Evolutionary conservation across 1,284 basidiomycete species (phyloP).

Genomic region (Schizophyllum amplum): DNA sequence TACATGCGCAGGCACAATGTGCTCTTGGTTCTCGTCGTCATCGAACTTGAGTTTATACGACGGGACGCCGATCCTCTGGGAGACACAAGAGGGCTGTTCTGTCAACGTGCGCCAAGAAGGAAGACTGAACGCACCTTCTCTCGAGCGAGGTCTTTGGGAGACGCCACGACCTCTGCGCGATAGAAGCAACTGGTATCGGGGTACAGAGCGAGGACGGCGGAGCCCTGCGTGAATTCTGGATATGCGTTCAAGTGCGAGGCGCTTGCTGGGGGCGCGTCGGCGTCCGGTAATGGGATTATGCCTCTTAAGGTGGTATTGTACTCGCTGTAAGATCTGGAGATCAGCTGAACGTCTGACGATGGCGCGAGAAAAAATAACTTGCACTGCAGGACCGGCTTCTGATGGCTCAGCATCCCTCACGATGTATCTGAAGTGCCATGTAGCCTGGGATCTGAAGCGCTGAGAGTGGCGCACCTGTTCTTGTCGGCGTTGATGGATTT

Average conservation of each 20-base stretch:
- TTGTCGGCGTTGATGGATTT: constrained; percentile 63
- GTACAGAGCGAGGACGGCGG: constrained; percentile 73
- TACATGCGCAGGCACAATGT: constrained; percentile 59
- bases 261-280: constrained; percentile 43
- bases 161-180: constrained; percentile 67
- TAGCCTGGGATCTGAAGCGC: constrained; percentile 3
- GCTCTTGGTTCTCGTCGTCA: constrained; percentile 75
- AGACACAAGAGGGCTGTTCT: constrained; percentile 10
- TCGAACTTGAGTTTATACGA: constrained; percentile 74
- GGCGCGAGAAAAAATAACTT: constrained; percentile 18
- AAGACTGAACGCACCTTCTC: constrained; percentile 37
- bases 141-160: constrained; percentile 46
- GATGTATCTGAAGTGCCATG: constrained; percentile 49
- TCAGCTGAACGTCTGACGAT: constrained; percentile 6
- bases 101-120: constrained; percentile 7
- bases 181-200: constrained; percentile 85
- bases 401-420: constrained; percentile 76
- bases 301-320: constrained; percentile 62
- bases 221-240: constrained; percentile 60
- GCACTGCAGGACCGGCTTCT: constrained; percentile 68
- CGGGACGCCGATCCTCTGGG: constrained; percentile 34
- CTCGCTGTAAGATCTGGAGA: constrained; percentile 33
- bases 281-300: constrained; percentile 73
- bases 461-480: constrained; percentile 36
- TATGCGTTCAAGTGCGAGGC: constrained; percentile 61